Conservation (phyloP, 495 filamentous ascomycete genomes). For the Cryomyces antarcticus region DNA sequence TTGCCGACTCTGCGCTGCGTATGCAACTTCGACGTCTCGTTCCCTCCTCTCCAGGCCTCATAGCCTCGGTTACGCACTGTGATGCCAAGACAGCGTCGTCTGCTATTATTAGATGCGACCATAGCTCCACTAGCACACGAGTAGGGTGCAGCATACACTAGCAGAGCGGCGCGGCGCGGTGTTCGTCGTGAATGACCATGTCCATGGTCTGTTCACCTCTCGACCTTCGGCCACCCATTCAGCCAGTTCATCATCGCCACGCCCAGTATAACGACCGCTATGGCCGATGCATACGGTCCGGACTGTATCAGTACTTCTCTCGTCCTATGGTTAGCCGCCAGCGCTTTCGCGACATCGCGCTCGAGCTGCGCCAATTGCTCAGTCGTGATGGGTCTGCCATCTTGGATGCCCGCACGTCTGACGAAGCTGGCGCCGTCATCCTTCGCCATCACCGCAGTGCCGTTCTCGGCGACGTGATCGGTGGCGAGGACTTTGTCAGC, state of each 20-base stretch:
- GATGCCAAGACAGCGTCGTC: too few species aligned
- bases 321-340: slow-evolving; percentile 14
- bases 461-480: slow-evolving; percentile 1
- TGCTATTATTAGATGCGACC: too few species aligned
- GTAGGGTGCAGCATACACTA: too few species aligned
- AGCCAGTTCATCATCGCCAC: slow-evolving; percentile 87
- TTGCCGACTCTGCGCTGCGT: too few species aligned
- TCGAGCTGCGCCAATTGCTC: slow-evolving; percentile 21
- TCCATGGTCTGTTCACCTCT: slow-evolving; percentile 24
- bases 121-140: too few species aligned
- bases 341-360: slow-evolving; percentile 20
- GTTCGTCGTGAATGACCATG: too few species aligned
- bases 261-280: slow-evolving; percentile 76
- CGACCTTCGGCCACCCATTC: slow-evolving; percentile 64
- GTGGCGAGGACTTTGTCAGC: neutral
- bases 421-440: slow-evolving; percentile 5
- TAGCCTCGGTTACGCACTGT: too few species aligned
- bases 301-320: slow-evolving; percentile 34
- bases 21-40: too few species aligned
- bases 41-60: too few species aligned
- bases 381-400: slow-evolving; percentile 14
- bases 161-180: too few species aligned
- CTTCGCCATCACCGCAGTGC: slow-evolving; percentile 1
- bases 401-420: slow-evolving; percentile 8
- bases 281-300: slow-evolving; percentile 67